Base-by-base conservation (phyloP, 2,329 filamentous ascomycete species). In the Westerdykella sp. region DNA sequence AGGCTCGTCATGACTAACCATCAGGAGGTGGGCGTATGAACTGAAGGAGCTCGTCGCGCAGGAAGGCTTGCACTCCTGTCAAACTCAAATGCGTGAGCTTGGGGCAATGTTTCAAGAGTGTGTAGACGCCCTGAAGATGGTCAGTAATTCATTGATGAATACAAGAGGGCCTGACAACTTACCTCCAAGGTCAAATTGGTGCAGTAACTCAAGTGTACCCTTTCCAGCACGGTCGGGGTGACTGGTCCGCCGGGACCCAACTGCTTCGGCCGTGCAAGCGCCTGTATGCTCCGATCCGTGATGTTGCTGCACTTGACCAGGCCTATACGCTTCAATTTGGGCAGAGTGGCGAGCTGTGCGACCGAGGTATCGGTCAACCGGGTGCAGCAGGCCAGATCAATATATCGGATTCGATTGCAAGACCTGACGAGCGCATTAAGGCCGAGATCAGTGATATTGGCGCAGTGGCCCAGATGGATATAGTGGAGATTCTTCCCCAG, bases 401-500 rank as follows among this genome's bases (percentile, higher is more conserved):
- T 98, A 65, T 98, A 98, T 43, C 93, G 80, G 53, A 98, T 97
- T 18, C 93, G 81, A 59, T 91, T 97, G 73, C 93, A 98, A 41
- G 75, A 75, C 53, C 84, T 83, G 32, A 96, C 88, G 25, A 98
- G 75, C 43, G 82, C 83, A 56, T 86, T 85, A 14, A 98, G 88
- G 1, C 88, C 90, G 30, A 82, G 77, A 60, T 98, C 93, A 0
- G 91, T 96, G 60, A 98, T 90, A 37, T 90, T 82, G 22, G 81
- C 80, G 67, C 93, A 98, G 66, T 98, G 93, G 9, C 93, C 93
- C 2, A 98, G 76, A 61, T 98, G 93, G 41, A 98, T 84, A 65
- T 95, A 97, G 67, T 98, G 93, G 42, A 98, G 72, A 57, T 97
- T 98, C 73, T 96, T 97, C 49, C 90, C 89, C 4, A 98, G 77